Conservation (phyloP, 2,329 filamentous ascomycete species). For the Ophiostoma angusticollis region DNA sequence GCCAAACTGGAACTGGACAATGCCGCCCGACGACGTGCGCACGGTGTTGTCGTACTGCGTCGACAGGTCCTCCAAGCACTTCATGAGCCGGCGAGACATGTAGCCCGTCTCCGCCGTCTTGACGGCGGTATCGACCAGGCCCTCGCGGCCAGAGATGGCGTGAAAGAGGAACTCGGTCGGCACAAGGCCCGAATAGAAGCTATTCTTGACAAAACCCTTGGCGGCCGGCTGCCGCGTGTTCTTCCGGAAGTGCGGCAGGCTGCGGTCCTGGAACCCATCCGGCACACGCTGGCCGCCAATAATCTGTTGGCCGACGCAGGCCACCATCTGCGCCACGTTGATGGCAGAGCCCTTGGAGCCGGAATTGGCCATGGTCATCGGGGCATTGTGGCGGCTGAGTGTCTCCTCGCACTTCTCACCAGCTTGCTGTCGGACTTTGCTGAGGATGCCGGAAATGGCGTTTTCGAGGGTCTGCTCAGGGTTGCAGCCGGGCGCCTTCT, state of each 20-base stretch:
- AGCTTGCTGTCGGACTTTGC: constrained; percentile 79
- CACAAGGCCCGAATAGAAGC: constrained; percentile 84
- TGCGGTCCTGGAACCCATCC: constrained; percentile 93
- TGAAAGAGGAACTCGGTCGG: constrained; percentile 96
- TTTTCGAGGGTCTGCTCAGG: constrained; percentile 89
- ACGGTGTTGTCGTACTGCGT: constrained; percentile 92
- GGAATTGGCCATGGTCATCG: constrained; percentile 91
- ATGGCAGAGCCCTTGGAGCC: constrained; percentile 95
- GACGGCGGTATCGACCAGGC: constrained; percentile 94
- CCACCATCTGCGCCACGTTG: constrained; percentile 99
- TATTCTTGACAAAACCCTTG: constrained; percentile 94
- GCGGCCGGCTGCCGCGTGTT: constrained; percentile 83
- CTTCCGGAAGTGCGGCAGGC: constrained; percentile 88
- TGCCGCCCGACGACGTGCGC: constrained; percentile 71
- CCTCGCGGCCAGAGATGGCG: constrained; percentile 96
- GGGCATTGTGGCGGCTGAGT: constrained; percentile 81
- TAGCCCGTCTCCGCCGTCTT: constrained; percentile 98
- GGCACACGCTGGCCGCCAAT: constrained; percentile 86
- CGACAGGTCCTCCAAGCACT: constrained; percentile 88
- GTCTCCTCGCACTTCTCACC: constrained; percentile 84
- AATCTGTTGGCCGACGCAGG: constrained; percentile 94
- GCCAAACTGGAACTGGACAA: constrained; percentile 96
- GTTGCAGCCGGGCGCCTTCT: constrained; percentile 79
- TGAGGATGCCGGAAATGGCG: constrained; percentile 78
- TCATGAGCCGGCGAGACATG: constrained; percentile 97